Evolutionary conservation across 2,329 filamentous ascomycete genomes (phyloP).

Genomic region (Mycosphaerelloides madeirae): DNA sequence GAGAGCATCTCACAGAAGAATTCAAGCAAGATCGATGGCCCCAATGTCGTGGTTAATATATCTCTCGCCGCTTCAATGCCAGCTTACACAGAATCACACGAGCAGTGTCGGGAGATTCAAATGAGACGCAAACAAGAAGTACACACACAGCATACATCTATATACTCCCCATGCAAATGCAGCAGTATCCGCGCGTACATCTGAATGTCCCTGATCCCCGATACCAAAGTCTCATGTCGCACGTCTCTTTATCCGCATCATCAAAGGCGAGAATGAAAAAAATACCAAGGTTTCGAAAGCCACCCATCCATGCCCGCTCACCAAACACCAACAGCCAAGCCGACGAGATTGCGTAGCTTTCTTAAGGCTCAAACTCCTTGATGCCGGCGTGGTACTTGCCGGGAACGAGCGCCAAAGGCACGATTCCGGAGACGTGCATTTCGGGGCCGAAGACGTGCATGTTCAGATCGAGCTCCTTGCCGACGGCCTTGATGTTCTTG

Average conservation of each 20-base stretch:
- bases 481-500: slow-evolving; percentile 98
- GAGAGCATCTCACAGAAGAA: too few relatives aligned
- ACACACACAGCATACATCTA: background rate
- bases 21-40: too few relatives aligned
- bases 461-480: slow-evolving; percentile 86
- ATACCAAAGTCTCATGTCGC: background rate
- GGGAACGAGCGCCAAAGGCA: slow-evolving; percentile 73
- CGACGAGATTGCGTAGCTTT: background rate
- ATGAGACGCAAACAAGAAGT: too few relatives aligned
- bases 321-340: background rate
- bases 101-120: too few relatives aligned
- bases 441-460: slow-evolving; percentile 85
- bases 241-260: too few relatives aligned
- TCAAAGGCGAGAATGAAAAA: background rate
- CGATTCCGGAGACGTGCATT: slow-evolving; percentile 91
- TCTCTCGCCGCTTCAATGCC: background rate
- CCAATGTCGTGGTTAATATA: too few relatives aligned
- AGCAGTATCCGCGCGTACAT: background rate
- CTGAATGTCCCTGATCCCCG: background rate
- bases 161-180: slow-evolving; percentile 10
- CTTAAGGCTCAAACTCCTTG: slow-evolving; percentile 56
- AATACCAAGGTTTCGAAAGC: background rate
- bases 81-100: background rate
- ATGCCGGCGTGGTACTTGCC: slow-evolving; percentile 56
- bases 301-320: background rate